These are phyloP conservation scores for Trifolium dubium DNA, from an alignment of 306 rosid species.

Conservation along the genomic window DNA sequence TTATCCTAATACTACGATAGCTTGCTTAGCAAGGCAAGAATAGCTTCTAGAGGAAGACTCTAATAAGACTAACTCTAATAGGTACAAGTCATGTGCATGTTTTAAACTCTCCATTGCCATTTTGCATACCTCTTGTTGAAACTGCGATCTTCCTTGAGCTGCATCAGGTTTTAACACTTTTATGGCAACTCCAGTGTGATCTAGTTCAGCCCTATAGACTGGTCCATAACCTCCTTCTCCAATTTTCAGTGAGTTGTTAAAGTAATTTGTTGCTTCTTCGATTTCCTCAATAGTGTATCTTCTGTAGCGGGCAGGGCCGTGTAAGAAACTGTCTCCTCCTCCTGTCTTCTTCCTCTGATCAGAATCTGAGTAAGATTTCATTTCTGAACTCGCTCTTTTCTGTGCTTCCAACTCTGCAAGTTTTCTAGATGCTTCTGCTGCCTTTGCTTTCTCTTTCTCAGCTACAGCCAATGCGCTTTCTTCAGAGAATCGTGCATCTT, in stretches of 20 bases:
- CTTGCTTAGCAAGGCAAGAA: too few relatives aligned
- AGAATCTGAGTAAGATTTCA: constrained; percentile 48
- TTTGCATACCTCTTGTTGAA: constrained; percentile 71
- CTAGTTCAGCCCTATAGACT: constrained; percentile 67
- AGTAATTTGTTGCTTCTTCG: constrained; percentile 65
- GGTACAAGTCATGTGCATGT: not conserved
- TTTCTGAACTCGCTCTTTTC: constrained; percentile 57
- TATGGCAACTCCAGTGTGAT: constrained; percentile 81
- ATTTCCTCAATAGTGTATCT: constrained; percentile 71
- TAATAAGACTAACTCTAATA: too few relatives aligned
- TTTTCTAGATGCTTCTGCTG: constrained; percentile 68
- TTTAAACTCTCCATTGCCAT: not conserved
- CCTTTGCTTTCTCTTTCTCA: constrained; percentile 70
- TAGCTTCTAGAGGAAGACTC: too few relatives aligned
- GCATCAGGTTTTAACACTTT: constrained; percentile 80
- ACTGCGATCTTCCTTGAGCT: constrained; percentile 80
- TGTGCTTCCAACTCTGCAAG: constrained; percentile 66
- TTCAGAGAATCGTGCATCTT: constrained; percentile 57
- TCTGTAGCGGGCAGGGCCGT: constrained; percentile 58
- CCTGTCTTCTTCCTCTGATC: constrained; percentile 33
- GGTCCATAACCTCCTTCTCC: constrained; percentile 98
- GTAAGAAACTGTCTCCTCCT: constrained; percentile 15
- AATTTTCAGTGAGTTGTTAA: constrained; percentile 55
- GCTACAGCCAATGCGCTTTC: constrained; percentile 64
- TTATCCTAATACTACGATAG: too few relatives aligned